Evolutionary conservation across 768 basidiomycete species (phyloP).

Genomic region (Suillus lakei): DNA sequence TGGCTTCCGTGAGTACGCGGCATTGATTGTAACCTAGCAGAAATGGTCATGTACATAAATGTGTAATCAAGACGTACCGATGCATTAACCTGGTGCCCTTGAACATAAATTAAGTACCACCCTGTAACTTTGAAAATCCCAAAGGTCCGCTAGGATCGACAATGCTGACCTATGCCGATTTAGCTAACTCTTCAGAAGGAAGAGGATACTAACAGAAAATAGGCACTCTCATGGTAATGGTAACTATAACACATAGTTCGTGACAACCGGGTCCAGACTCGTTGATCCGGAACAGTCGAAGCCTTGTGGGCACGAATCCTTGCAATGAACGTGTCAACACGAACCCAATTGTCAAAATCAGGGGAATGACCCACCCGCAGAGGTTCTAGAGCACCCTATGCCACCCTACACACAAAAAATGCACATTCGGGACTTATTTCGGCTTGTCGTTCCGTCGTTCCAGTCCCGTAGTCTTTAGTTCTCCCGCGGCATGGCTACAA

Average conservation of each 20-base stretch:
- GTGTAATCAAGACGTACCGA: neutral
- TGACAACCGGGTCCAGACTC: constrained; percentile 62
- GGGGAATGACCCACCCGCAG: constrained; percentile 51
- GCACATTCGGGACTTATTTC: neutral
- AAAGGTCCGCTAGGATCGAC: constrained; percentile 56
- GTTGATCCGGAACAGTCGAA: constrained; percentile 82
- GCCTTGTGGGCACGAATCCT: constrained; percentile 76
- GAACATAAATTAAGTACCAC: constrained; percentile 74
- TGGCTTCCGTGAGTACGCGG: constrained; percentile 65
- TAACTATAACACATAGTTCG: constrained; percentile 48
- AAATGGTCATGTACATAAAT: constrained; percentile 9
- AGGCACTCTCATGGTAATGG: constrained; percentile 57
- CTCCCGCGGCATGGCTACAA: neutral
- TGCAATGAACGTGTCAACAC: constrained; percentile 29
- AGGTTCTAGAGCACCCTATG: constrained; percentile 36
- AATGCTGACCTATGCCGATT: neutral
- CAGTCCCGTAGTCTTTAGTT: neutral
- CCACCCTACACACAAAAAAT: constrained; percentile 50
- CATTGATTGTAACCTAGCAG: constrained; percentile 64
- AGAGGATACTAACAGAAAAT: constrained; percentile 1
- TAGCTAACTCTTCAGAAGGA: neutral
- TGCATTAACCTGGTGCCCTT: constrained; percentile 58
- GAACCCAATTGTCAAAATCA: neutral
- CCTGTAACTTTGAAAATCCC: constrained; percentile 80
- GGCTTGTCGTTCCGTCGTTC: too few relatives aligned